phyloP scores from a whole-genome alignment of 1,139 yeast genomes.

The Oligophagozyma castellii region DNA sequence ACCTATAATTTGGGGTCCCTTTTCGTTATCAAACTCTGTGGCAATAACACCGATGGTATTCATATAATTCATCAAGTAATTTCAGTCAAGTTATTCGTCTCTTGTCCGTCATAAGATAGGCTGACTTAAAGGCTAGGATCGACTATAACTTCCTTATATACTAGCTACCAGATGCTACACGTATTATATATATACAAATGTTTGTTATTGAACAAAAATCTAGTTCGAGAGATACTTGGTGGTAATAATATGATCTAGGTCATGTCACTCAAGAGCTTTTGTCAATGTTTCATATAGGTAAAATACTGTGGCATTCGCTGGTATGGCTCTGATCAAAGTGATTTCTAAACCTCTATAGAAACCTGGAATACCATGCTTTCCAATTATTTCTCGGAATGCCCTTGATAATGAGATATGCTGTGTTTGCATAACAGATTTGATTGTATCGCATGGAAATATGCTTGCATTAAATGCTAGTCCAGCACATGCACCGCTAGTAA shows the following conservation, averaged over 20 bases:
- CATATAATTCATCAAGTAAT: no score
- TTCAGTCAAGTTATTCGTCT: no score
- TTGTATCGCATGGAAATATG: conserved; percentile 81
- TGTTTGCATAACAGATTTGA: conserved; percentile 81
- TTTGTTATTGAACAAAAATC: neutral
- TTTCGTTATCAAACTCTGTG: conserved; percentile 22
- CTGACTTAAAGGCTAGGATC: neutral
- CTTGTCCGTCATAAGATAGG: neutral
- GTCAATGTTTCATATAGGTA: conserved; percentile 55
- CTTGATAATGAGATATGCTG: conserved; percentile 21
- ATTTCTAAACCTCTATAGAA: conserved; percentile 80
- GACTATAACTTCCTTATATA: neutral
- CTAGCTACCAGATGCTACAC: neutral
- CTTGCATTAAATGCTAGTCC: conserved; percentile 72
- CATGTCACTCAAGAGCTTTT: conserved; percentile 5
- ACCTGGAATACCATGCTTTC: conserved; percentile 36
- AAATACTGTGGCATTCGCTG: conserved; percentile 82
- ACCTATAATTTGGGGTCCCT: conserved; percentile 16
- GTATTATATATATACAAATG: neutral
- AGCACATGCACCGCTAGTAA: conserved; percentile 74
- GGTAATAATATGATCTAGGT: neutral
- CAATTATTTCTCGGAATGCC: conserved; percentile 28
- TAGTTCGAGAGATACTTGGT: neutral
- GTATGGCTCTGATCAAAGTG: conserved; percentile 69
- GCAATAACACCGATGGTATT: conserved; percentile 16